Evolutionary conservation across 768 basidiomycete genomes (phyloP), one percentile per base, ranked within the genome.

Genomic region (Lactarius deliciosus): DNA sequence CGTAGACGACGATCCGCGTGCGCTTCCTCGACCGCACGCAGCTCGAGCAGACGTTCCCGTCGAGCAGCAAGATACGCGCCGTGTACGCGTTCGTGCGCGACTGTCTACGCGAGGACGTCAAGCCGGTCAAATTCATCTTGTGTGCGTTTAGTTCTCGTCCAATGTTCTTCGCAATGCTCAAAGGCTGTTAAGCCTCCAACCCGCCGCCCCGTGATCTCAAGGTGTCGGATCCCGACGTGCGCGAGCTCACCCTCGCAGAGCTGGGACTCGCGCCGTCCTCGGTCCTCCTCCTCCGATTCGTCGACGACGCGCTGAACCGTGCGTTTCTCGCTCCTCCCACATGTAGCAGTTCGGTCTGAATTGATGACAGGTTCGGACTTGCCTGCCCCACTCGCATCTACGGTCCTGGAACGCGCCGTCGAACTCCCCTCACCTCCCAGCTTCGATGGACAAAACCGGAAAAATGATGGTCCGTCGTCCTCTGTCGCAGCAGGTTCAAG

Each of bases 191-290:
- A 94, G 92, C 91, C 76, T 91, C 94, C 78, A 79, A 82, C 3
- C 92, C 92, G 2, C 94, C 94, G 1, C 88, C 86, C 72, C 86
- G 89, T 32, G 94, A 96, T 63, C 80, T 92, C 71, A 91, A 88
- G 70, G 89, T 92, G 8, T 91, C 90, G 6, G 94, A 95, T 71
- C 85, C 85, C 10, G 77, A 80, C 65, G 86, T 92, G 34, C 86
- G 86, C 70, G 86, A 90, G 73, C 80, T 87, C 60, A 82, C 82
- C 13, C 81, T 96, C 2, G 76, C 81, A 2, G 84, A 92, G 50
- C 81, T 96, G 13, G 83, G 89, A 40, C 79, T 96, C 28, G 86
- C 93, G 0, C 94, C 94, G 0, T 88, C 91, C 2, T 90, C 92
- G 10, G 77, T 94, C 18, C 83, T 96, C 11, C 77, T 91, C 54